Conservation (phyloP, 2,329 filamentous ascomycete species). For the Hymenoscyphus occultus region DNA sequence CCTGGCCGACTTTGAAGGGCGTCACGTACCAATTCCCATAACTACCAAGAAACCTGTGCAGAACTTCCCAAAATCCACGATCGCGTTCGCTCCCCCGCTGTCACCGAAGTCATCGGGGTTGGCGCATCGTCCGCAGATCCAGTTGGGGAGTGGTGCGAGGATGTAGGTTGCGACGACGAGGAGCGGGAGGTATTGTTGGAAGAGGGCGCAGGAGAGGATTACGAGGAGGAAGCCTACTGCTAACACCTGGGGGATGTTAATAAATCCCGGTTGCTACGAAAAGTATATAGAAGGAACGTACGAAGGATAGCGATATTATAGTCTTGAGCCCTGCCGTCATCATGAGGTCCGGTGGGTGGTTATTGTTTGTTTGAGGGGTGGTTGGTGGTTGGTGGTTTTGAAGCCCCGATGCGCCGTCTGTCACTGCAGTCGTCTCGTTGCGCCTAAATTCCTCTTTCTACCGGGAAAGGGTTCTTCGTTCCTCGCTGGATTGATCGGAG, state of each 20-base stretch:
- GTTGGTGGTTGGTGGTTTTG: conserved; percentile 6
- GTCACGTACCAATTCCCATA: conserved; percentile 86
- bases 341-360: conserved; percentile 23
- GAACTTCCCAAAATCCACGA: conserved; percentile 93
- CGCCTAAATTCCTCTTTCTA: neutral
- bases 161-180: conserved; percentile 96
- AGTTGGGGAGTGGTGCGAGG: conserved; percentile 91
- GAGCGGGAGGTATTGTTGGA: conserved; percentile 89
- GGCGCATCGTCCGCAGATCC: conserved; percentile 84
- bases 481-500: neutral
- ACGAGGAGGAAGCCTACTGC: conserved; percentile 98
- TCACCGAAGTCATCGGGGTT: conserved; percentile 95
- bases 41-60: conserved; percentile 92
- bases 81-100: conserved; percentile 65
- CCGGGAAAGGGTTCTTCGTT: neutral
- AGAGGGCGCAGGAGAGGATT: conserved; percentile 95
- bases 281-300: conserved; percentile 43
- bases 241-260: conserved; percentile 57
- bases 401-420: neutral
- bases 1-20: neutral
- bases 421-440: neutral
- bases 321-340: conserved; percentile 91
- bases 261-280: neutral
- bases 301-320: conserved; percentile 98
- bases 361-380: neutral